Evolutionary conservation across 2,329 filamentous ascomycete species (phyloP), one percentile per base, ranked within the genome.

Genomic region (Epichloe sylvatica): DNA sequence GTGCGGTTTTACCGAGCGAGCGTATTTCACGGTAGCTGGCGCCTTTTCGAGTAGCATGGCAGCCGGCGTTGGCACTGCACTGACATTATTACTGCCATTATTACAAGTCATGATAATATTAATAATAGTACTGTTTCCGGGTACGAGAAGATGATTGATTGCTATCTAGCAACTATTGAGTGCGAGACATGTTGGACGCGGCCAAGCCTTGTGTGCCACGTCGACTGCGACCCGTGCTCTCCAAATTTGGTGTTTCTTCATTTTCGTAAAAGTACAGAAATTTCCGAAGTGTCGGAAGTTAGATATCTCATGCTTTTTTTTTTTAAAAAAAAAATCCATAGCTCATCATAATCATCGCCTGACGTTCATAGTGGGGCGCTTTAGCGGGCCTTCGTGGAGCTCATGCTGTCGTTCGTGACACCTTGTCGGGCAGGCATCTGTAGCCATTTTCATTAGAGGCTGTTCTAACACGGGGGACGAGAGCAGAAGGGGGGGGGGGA

Each of bases 381-480:
- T 55, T 64, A 74, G 55, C 74, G 70, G 52, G 64, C 58, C 52
- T 62, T 62, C 57, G 72, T 69, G 36, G 63, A 54, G 49, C 70
- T 71, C 56, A 69, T 70, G 51, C 70, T 68, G 47, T 78, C 75
- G 64, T 79, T 80, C 63, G 70, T 77, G 55, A 59, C 52, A 41
- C 74, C 76, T 61, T 72, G 69, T 42, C 75, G 75, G 48, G 70
- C 73, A 43, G 70, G 67, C 61, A 77, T 73, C 76, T 79, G 52
- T 4, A 12, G 17, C 2, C 4, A 8, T 6, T 8, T 37, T 11
- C 17, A 19, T 46, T 1, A 46, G 48, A 23, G 4, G 5, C 6
- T 2, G 9, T 39, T 25, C 15, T 5, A 4, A 17, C 40, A n/a
- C 21, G 11, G 13, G 13, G 11, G 8, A 3, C 33, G 41, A 19